A percentile compares a stretch with the other conserved stretches of the same genome.
These are phyloP conservation scores for Chlorella ohadii DNA, from an alignment of 139 green algal genomes.

Conservation along the genomic window DNA sequence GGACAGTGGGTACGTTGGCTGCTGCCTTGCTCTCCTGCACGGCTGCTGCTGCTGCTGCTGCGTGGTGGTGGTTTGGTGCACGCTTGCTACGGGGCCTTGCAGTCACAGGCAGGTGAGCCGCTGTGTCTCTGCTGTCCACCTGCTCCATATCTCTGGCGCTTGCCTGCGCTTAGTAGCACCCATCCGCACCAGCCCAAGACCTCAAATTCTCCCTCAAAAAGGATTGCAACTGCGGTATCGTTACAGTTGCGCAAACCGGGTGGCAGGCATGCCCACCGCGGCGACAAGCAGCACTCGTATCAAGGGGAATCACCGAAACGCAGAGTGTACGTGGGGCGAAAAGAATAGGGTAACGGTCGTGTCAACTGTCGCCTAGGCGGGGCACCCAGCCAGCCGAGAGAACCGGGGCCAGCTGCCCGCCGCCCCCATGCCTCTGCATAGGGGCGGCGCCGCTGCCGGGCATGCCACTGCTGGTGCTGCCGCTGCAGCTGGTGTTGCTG, in stretches of 20 bases:
- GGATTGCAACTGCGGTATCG: constrained; percentile 10
- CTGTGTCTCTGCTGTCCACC: too few relatives aligned
- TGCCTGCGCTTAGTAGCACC: too few relatives aligned
- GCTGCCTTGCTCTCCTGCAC: not conserved
- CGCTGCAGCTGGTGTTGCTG: too few relatives aligned
- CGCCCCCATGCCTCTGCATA: too few relatives aligned
- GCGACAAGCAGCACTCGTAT: not conserved
- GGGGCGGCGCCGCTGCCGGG: too few relatives aligned
- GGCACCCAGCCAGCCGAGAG: constrained; percentile 7
- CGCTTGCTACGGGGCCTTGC: too few relatives aligned
- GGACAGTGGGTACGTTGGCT: constrained; percentile 70
- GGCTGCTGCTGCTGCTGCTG: not conserved
- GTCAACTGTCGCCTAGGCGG: not conserved
- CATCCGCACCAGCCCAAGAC: too few relatives aligned
- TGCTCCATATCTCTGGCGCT: too few relatives aligned
- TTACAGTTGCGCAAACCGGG: constrained; percentile 8
- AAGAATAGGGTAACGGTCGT: not conserved
- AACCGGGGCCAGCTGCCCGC: not conserved
- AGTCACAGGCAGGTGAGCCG: too few relatives aligned
- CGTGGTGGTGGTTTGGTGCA: too few relatives aligned
- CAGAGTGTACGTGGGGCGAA: not conserved
- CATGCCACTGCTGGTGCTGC: too few relatives aligned
- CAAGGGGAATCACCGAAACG: not conserved
- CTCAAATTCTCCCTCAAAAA: not conserved
- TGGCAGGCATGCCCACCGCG: constrained; percentile 1